Base-by-base conservation (phyloP, 805 yeast genomes). In the Hanseniaspora vineae region DNA sequence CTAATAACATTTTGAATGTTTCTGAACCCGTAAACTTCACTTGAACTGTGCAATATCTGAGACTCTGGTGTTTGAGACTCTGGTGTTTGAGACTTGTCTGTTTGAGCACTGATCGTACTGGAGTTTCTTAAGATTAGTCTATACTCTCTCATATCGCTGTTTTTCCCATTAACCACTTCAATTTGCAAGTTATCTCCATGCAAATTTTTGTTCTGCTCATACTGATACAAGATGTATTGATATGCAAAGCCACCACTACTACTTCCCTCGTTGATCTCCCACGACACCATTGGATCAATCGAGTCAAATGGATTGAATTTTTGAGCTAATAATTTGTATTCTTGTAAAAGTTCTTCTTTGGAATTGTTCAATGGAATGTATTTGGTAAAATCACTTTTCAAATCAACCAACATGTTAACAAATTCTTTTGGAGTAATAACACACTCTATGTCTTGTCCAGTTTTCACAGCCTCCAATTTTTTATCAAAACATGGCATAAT, bases 401-500 rank as follows among this genome's bases (percentile, higher is more conserved):
- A 72, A 29, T 79, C 84, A 31, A 75, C 75, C 42, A 87, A 59
- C 64, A 92, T 65, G 49, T 84, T 84, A 1, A 89, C 72, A 37
- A 92, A 65, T 59, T 92, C 98, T 55, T 78, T 81, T 12, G 97
- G 88, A 0, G 98, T 92, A 19, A 92, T 75, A 2, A 92, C 98
- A 67, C 96, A 85, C 61, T 92, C 97, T 12, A 92, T 97, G 57
- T 87, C 96, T 11, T 65, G 70, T 46, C 71, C 67, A 53, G 86
- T 0, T 84, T 81, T 51, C 97, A 95, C 88, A 29, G 96, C 92
- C 66, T 92, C 98, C 40, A 89, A 72, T 63, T 92, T 92, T 66
- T 92, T 92, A 63, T 92, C 98, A 62, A 92, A 92, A 57, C 97
- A 90, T 1, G 98, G 97, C 97, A 90, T 90, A 18, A 92, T 70